phyloP scores from a whole-genome alignment of 2,329 filamentous ascomycete species.

The Hypoxylon sp. region DNA sequence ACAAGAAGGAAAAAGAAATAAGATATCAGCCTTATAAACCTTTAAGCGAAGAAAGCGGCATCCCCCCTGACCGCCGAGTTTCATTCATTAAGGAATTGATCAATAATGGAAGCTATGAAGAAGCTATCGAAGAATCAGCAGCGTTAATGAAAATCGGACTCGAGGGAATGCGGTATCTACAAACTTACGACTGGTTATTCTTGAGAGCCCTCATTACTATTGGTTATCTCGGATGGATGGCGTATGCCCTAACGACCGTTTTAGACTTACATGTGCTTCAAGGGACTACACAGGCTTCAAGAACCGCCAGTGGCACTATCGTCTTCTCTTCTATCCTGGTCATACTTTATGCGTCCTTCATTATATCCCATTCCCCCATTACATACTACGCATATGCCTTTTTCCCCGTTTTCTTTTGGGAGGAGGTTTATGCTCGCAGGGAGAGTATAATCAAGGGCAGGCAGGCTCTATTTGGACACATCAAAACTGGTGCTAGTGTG shows the following conservation, averaged over 20 bases:
- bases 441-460: conserved; percentile 77
- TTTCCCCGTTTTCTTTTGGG: conserved; percentile 97
- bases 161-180: conserved; percentile 89
- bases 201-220: conserved; percentile 87
- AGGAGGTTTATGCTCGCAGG: conserved; percentile 88
- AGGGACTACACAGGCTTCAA: conserved; percentile 73
- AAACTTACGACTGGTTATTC: conserved; percentile 99
- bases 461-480: conserved; percentile 76
- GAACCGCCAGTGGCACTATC: conserved; percentile 71
- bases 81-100: conserved; percentile 78
- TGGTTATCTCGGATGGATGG: conserved; percentile 96
- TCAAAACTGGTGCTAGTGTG: conserved; percentile 71
- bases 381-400: conserved; percentile 93
- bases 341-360: conserved; percentile 82
- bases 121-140: conserved; percentile 84
- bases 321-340: conserved; percentile 84
- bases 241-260: conserved; percentile 90
- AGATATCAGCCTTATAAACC: conserved; percentile 82
- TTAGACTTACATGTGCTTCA: conserved; percentile 89
- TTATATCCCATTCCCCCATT: conserved; percentile 81
- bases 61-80: conserved; percentile 77
- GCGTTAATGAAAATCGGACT: conserved; percentile 83
- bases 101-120: conserved; percentile 73
- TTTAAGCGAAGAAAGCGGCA: conserved; percentile 72
- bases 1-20: conserved; percentile 82